Conservation (phyloP, 257 asterid genomes). For the Leptodermis oblonga region DNA sequence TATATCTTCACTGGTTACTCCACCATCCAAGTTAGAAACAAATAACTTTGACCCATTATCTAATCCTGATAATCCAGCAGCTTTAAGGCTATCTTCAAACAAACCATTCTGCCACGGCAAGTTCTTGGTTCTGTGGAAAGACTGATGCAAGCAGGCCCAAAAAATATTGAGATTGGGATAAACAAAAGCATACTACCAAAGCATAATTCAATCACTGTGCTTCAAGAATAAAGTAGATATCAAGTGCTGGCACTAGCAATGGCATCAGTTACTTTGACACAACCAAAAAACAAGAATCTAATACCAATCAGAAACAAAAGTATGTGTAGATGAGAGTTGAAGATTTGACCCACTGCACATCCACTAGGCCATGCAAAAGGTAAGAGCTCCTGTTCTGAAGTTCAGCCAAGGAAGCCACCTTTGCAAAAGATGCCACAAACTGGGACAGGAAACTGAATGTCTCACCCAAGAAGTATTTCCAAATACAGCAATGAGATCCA, state of each 20-base stretch:
- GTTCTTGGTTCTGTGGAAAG: slow-evolving; percentile 75
- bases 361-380: slow-evolving; percentile 53
- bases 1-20: slow-evolving; percentile 86
- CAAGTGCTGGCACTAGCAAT: slow-evolving; percentile 38
- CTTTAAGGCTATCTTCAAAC: slow-evolving; percentile 80
- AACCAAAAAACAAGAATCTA: slow-evolving; percentile 49
- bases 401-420: slow-evolving; percentile 60
- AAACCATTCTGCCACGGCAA: slow-evolving; percentile 85
- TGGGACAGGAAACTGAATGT: slow-evolving; percentile 38
- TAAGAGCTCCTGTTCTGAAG: slow-evolving; percentile 61
- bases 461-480: slow-evolving; percentile 34
- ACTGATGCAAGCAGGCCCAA: slow-evolving; percentile 81
- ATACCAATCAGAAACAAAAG: slow-evolving; percentile 41
- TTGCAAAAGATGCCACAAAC: slow-evolving; percentile 56
- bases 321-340: slow-evolving; percentile 41
- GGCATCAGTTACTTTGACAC: slow-evolving; percentile 41
- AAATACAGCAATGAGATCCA: slow-evolving; percentile 32
- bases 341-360: slow-evolving; percentile 52
- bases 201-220: slow-evolving; percentile 43
- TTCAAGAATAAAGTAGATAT: slow-evolving; percentile 52
- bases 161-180: slow-evolving; percentile 48
- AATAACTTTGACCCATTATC: slow-evolving; percentile 60
- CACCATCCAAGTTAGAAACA: slow-evolving; percentile 69
- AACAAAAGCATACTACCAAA: slow-evolving; percentile 53
- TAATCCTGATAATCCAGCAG: slow-evolving; percentile 71